These are phyloP conservation scores for Jaltomata sinuosa DNA, from an alignment of 257 asterid genomes.

Conservation along the genomic window DNA sequence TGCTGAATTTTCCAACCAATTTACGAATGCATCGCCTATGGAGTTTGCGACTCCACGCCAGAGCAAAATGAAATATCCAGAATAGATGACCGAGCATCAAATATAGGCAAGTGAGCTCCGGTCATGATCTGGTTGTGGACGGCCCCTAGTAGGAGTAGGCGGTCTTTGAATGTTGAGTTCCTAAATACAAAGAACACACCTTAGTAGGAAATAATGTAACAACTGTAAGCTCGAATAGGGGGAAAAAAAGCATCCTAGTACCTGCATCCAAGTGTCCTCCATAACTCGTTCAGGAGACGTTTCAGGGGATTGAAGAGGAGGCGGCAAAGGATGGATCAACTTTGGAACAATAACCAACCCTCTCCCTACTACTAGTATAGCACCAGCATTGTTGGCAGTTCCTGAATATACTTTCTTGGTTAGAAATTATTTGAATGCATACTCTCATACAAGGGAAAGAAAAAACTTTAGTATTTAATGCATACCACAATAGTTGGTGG, in stretches of 20 bases:
- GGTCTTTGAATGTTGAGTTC: conserved; percentile 98
- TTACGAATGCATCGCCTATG: neutral
- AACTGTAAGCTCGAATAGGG: neutral
- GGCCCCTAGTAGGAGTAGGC: conserved; percentile 96
- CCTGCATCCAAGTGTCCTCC: conserved; percentile 99
- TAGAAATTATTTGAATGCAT: neutral
- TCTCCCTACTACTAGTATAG: conserved; percentile 91
- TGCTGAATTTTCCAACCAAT: neutral
- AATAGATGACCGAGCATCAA: conserved; percentile 12
- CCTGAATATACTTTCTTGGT: conserved; percentile 40
- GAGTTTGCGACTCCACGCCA: neutral
- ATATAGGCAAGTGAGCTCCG: conserved; percentile 89
- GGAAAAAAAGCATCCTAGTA: conserved; percentile 3
- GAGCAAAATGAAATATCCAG: neutral
- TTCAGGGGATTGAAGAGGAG: conserved; percentile 92
- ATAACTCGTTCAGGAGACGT: conserved; percentile 82
- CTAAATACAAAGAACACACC: conserved; percentile 24
- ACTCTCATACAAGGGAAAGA: neutral
- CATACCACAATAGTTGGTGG: conserved; percentile 99
- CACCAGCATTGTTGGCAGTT: conserved; percentile 97
- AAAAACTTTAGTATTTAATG: neutral
- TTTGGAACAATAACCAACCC: conserved; percentile 90
- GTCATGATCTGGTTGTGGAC: conserved; percentile 89
- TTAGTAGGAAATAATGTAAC: neutral
- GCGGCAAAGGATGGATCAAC: conserved; percentile 95